Base-by-base conservation (phyloP, 2,329 filamentous ascomycete species). In the Ilyonectria mors-panacis region DNA sequence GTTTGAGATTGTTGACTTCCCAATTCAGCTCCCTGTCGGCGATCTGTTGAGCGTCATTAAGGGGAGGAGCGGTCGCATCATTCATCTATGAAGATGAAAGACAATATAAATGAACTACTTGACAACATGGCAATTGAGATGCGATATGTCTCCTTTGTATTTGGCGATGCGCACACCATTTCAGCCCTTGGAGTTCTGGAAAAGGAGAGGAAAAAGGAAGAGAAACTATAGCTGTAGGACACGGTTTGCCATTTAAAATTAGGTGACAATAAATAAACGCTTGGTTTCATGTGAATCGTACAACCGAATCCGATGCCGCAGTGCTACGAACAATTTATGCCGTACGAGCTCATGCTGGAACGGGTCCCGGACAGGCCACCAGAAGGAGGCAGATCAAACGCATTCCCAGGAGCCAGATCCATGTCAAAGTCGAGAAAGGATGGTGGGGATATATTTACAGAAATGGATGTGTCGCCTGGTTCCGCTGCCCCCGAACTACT, bases 1-100 rank as follows among this genome's bases (percentile, higher is more conserved):
- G 67, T 77, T 89, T 3, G 85, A 84, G 2, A 78, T 82, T 13
- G 79, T 89, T 10, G 86, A 89, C 72, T 89, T 89, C 66, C 87
- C 87, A 0, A 74, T 88, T 56, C 77, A 83, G 19, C 71, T 90
- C 2, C 87, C 87, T 0, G 85, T 90, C 0, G 87, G 87, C 0
- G 87, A 89, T 71, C 70, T 89, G 15, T 86, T 83, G 67, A 79
- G 77, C 2, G 62, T 87, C 6, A 76, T 88, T 57, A 73, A 79
- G 75, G 69, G 83, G 4, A 74, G 62, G 63, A 74, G 63, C 15
- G 58, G 69, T 55, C 64, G 44, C 1, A 9, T 9, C 9, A 26
- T 6, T 1, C 5, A 21, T 26, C 23, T 2, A 12, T 57, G 42
- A 19, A 17, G 39, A 26, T 26, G 26, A 15, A n/a, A 5, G 13